Conservation (phyloP, 768 basidiomycete genomes). For the Suillus discolor region DNA sequence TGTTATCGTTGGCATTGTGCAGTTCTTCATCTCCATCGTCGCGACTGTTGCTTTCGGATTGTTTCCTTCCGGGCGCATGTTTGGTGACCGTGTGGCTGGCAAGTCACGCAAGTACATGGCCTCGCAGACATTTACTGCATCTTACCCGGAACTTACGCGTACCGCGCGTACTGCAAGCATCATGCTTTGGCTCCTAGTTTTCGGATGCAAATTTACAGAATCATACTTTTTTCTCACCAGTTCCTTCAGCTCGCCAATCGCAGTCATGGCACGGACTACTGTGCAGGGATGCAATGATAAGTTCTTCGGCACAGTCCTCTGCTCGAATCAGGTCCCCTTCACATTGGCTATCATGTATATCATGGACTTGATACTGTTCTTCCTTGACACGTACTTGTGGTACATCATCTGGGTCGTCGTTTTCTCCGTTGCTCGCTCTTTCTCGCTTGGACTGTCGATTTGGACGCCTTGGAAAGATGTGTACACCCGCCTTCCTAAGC, state of each 20-base stretch:
- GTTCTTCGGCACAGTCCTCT: slow-evolving; percentile 77
- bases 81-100: slow-evolving; percentile 96
- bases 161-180: slow-evolving; percentile 82
- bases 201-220: slow-evolving; percentile 95
- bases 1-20: slow-evolving; percentile 89
- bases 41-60: slow-evolving; percentile 83
- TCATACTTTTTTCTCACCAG: slow-evolving; percentile 98
- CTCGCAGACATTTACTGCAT: slow-evolving; percentile 98
- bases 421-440: slow-evolving; percentile 89
- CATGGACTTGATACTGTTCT: slow-evolving; percentile 98
- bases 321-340: slow-evolving; percentile 92
- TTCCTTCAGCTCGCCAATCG: slow-evolving; percentile 95
- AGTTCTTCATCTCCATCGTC: slow-evolving; percentile 89
- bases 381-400: slow-evolving; percentile 99
- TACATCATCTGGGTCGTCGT: slow-evolving; percentile 99
- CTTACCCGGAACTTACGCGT: slow-evolving; percentile 80
- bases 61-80: slow-evolving; percentile 96
- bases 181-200: slow-evolving; percentile 87
- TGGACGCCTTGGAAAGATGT: slow-evolving; percentile 99
- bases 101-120: slow-evolving; percentile 99
- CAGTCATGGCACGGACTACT: slow-evolving; percentile 95
- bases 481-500: slow-evolving; percentile 92
- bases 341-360: slow-evolving; percentile 97
- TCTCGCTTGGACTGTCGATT: slow-evolving; percentile 91
- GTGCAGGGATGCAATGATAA: slow-evolving; percentile 89